phyloP scores from a whole-genome alignment of 2,329 filamentous ascomycete species.

The Zymoseptoria brevis region DNA sequence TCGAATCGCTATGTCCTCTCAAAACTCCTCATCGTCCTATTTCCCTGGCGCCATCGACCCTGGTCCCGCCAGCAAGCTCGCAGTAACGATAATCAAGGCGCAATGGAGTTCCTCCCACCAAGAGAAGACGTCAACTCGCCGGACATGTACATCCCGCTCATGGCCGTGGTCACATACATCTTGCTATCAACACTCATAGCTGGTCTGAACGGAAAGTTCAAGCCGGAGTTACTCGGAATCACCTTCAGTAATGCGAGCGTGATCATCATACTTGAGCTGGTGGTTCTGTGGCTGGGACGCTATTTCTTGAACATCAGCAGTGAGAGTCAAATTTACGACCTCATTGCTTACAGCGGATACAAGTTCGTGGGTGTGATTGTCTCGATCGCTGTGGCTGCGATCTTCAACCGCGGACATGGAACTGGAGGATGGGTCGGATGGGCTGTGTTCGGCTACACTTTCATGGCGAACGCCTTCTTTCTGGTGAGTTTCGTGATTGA shows the following conservation, averaged over 20 bases:
- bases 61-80: conserved; percentile 84
- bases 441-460: conserved; percentile 84
- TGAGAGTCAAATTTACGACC: conserved; percentile 83
- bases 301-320: conserved; percentile 92
- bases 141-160: conserved; percentile 98
- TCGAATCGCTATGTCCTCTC: conserved; percentile 93
- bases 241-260: conserved; percentile 78
- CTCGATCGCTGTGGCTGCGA: conserved; percentile 71
- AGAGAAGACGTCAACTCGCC: conserved; percentile 87
- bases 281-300: conserved; percentile 84
- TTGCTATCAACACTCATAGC: conserved; percentile 85
- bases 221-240: conserved; percentile 84
- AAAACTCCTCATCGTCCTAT: conserved; percentile 88
- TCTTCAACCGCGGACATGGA: conserved; percentile 68
- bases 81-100: conserved; percentile 41
- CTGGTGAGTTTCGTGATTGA: conserved; percentile 52
- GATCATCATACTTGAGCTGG: conserved; percentile 78
- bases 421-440: conserved; percentile 85
- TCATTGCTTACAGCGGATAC: conserved; percentile 95
- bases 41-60: conserved; percentile 94
- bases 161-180: conserved; percentile 97
- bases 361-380: conserved; percentile 97
- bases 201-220: conserved; percentile 81
- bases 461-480: conserved; percentile 90
- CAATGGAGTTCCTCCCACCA: conserved; percentile 74